Evolutionary conservation across 768 basidiomycete genomes (phyloP).

Genomic region (Tephrocybe rancida): DNA sequence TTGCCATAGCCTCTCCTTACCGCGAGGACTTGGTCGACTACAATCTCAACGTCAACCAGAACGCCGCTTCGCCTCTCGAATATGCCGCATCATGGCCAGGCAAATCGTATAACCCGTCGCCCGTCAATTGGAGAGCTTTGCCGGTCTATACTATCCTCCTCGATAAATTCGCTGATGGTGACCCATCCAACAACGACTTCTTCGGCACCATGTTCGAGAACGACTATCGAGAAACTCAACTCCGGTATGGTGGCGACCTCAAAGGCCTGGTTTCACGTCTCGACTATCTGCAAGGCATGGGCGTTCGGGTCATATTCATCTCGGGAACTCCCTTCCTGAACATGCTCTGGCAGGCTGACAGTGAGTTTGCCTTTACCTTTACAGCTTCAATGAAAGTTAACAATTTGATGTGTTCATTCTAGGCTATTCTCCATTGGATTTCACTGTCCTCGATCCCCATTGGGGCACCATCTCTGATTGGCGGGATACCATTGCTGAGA

Average conservation of each 20-base stretch:
- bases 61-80: slow-evolving; percentile 65
- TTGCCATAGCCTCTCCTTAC: slow-evolving; percentile 64
- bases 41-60: slow-evolving; percentile 80
- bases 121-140: slow-evolving; percentile 81
- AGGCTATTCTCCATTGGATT: slow-evolving; percentile 95
- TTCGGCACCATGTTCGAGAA: slow-evolving; percentile 79
- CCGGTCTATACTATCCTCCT: slow-evolving; percentile 82
- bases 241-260: slow-evolving; percentile 89
- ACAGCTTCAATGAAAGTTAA: neutral
- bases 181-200: slow-evolving; percentile 90
- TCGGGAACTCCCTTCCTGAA: slow-evolving; percentile 93
- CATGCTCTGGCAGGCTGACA: slow-evolving; percentile 98
- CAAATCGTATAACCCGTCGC: slow-evolving; percentile 75
- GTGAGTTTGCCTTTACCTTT: slow-evolving; percentile 47
- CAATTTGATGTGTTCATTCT: slow-evolving; percentile 11
- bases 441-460: slow-evolving; percentile 88
- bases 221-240: slow-evolving; percentile 87
- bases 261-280: slow-evolving; percentile 73
- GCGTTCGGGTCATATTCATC: slow-evolving; percentile 81
- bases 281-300: slow-evolving; percentile 92
- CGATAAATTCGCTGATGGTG: slow-evolving; percentile 95
- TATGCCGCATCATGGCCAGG: slow-evolving; percentile 66
- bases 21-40: slow-evolving; percentile 65
- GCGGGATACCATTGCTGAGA: slow-evolving; percentile 69
- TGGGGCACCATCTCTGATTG: slow-evolving; percentile 88